Evolutionary conservation across 1,284 basidiomycete species (phyloP).

Genomic region (Austroboletus rostrupii): DNA sequence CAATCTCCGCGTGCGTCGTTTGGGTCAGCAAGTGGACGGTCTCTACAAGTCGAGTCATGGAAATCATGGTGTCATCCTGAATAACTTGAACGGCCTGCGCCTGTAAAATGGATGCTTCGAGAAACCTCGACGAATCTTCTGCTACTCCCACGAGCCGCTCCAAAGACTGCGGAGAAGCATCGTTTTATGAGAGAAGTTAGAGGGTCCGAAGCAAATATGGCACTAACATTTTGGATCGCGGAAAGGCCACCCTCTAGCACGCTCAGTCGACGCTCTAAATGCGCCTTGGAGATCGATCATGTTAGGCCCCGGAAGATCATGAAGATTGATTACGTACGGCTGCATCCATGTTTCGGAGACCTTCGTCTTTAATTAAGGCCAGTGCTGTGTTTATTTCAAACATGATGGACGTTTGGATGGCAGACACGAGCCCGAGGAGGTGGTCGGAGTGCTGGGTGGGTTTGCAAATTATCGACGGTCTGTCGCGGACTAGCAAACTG

Average conservation of each 20-base stretch:
- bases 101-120: constrained; percentile 27
- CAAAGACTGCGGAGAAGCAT: constrained; percentile 20
- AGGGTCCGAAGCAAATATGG: constrained; percentile 2
- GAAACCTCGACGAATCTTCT: constrained; percentile 20
- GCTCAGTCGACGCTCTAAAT: constrained; percentile 22
- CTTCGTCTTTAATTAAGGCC: constrained; percentile 29
- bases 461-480: constrained; percentile 4
- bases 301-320: constrained; percentile 4
- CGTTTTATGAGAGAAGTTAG: background rate
- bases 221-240: constrained; percentile 28
- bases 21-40: constrained; percentile 36
- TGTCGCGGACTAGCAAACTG: background rate
- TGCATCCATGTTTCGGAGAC: constrained; percentile 23
- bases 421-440: constrained; percentile 26
- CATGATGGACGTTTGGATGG: constrained; percentile 24
- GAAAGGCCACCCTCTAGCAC: constrained; percentile 25
- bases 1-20: constrained; percentile 39
- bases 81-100: constrained; percentile 30
- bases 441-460: constrained; percentile 25
- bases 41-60: constrained; percentile 34
- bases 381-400: constrained; percentile 24
- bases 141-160: constrained; percentile 21
- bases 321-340: constrained; percentile 16
- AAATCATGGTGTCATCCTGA: constrained; percentile 33
- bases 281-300: constrained; percentile 20